Evolutionary conservation across 208 protist species (phyloP), one percentile per base, ranked within the genome.

Genomic region (Herpetomonas tarakana): DNA sequence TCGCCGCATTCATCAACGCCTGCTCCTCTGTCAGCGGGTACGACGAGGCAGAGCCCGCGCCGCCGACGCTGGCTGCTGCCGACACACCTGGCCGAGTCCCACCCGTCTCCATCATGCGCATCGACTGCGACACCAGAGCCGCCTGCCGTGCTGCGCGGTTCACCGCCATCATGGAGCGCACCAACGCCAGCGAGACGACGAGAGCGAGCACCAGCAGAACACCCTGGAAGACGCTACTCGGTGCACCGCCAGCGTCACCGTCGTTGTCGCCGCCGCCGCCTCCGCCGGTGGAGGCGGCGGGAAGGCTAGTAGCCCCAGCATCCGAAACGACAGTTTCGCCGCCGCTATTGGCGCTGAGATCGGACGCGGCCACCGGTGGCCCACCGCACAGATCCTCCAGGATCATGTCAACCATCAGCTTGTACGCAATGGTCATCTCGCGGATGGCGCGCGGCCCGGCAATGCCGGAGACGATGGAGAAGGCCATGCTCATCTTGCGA

Each of bases 391-490:
- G 71, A 28, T 89, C 79, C 50, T 84, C 74, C 12, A 53, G 60
- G 38, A 93, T 86, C 78, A 93, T 86, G 47, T 81, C 62, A 39
- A 93, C 65, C 81, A 93, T 87, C 27, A 76, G n/a, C 57, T 77
- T 72, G 58, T 93, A 93, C 21, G 68, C 87, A 44, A 53, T 49
- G 46, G 83, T 87, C 87, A 93, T 91, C 61, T 93, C 87, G 11
- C 78, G 72, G 22, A 89, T 71, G 18, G 83, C 87, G 29, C 83
- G 76, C 19, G 87, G 81, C 0, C 61, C 59, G 3, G 81, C 83
- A 28, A 93, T 87, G 61, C 78, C 85, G 51, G 86, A 77, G 58
- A 91, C 88, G 0, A 81, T 78, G 1, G 76, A 61, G 53, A 91
- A 89, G 26, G 73, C 53, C 11, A 89, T 72, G 41, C 75, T 81